Evolutionary conservation across 768 basidiomycete species (phyloP), one percentile per base, ranked within the genome.

Genomic region (Lentinula detonsa): DNA sequence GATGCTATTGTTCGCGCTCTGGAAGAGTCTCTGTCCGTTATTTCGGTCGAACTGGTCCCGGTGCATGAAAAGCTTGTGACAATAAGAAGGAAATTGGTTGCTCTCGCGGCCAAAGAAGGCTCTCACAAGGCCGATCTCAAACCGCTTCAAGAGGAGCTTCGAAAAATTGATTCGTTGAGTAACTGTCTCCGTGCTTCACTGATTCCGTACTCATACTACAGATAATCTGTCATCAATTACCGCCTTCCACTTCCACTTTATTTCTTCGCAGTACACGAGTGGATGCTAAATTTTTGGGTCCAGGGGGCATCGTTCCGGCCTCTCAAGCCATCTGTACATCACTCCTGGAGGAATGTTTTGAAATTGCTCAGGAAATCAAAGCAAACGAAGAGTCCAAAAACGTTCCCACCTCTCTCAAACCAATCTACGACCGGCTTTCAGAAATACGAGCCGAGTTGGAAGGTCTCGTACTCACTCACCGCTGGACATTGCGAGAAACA

Each of bases 131-230:
- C 86, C 7, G 95, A 97, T 72, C 81, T 96, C 61, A 95, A 95
- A 74, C 88, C 91, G 48, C 74, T 98, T 50, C 83, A 91, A 61
- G 94, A 97, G 71, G 97, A 98, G 69, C 81, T 99, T 59, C 84
- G 96, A 60, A 92, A 90, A 75, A 96, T 99, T 66, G 97, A 99
- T 78, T 88, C 90, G 89, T 93, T 89, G 83, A 87, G 91, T 90
- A 74, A 69, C 69, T 75, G 67, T 71, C 69, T 75, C 68, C 62
- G 67, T 64, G 63, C 35, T 39, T 57, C 48, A 23, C 13, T 15
- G n/a, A 42, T 49, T 7, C 48, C n/a, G 45, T 59, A 34, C 56
- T 60, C 37, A 42, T 18, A 28, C 34, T 28, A 18, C 39, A 34
- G 28, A 23, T 51, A 67, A 64, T 61, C 68, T 66, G 66, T 58